Conservation (phyloP, 768 basidiomycete genomes). For the Hericium alpestre region DNA sequence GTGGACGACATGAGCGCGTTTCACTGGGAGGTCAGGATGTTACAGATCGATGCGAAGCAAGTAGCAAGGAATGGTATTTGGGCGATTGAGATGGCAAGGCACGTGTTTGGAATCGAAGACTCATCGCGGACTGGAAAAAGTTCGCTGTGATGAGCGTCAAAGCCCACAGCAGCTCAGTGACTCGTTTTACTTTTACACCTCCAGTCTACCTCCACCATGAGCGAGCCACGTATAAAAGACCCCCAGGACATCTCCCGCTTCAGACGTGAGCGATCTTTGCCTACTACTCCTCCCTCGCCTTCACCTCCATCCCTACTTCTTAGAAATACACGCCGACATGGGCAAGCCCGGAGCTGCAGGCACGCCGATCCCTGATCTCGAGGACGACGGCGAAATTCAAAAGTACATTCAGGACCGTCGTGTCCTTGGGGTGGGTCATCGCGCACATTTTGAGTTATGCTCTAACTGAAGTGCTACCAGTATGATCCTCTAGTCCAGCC, state of each 20-base stretch:
- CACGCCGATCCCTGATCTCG: conserved; percentile 53
- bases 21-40: neutral
- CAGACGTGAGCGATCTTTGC: conserved; percentile 4
- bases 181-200: neutral
- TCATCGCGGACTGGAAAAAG: too few species aligned
- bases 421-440: conserved; percentile 58
- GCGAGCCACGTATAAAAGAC: neutral
- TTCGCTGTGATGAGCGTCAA: too few species aligned
- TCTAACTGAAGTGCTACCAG: conserved; percentile 27
- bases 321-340: neutral
- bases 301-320: neutral
- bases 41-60: neutral
- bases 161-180: neutral
- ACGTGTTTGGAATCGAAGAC: neutral
- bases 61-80: neutral
- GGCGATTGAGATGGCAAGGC: neutral
- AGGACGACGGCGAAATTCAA: conserved; percentile 52
- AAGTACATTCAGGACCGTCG: conserved; percentile 74
- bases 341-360: conserved; percentile 10
- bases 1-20: conserved; percentile 1
- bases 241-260: neutral
- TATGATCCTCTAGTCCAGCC: conserved; percentile 97
- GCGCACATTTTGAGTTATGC: neutral
- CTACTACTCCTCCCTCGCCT: neutral
- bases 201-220: neutral